A percentile compares a stretch with the other conserved stretches of the same genome.
Conservation (phyloP, 2,329 filamentous ascomycete genomes). For the Remersonia thermophila region DNA sequence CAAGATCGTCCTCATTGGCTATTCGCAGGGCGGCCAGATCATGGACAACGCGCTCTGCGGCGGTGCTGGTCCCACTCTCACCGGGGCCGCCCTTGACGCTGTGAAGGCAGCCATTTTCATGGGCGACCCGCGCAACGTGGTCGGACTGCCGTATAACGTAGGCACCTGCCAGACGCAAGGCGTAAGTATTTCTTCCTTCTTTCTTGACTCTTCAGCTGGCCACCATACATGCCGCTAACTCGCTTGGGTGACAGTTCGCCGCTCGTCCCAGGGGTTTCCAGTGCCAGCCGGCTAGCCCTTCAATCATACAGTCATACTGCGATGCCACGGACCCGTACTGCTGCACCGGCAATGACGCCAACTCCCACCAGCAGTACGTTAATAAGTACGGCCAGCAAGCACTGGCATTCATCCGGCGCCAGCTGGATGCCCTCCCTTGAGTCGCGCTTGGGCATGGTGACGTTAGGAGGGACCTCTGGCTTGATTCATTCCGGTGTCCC, state of each 20-base stretch:
- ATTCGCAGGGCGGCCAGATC: constrained; percentile 53
- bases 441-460: no score
- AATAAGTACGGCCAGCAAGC: constrained; percentile 48
- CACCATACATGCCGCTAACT: no score
- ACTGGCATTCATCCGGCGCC: constrained; percentile 42
- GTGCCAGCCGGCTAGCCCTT: constrained; percentile 36
- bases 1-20: constrained; percentile 48
- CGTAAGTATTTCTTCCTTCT: constrained; percentile 30
- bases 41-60: constrained; percentile 52
- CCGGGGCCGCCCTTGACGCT: constrained; percentile 35
- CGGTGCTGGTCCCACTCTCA: constrained; percentile 37
- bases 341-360: constrained; percentile 49
- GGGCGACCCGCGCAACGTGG: constrained; percentile 47
- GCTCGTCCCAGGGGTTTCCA: constrained; percentile 44
- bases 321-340: constrained; percentile 53
- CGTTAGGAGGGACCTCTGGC: no score
- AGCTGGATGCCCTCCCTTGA: constrained; percentile 16
- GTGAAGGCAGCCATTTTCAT: constrained; percentile 55
- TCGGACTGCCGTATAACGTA: constrained; percentile 45
- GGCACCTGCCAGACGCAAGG: constrained; percentile 45
- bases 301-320: constrained; percentile 52
- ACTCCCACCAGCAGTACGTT: constrained; percentile 52
- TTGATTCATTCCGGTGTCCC: no score
- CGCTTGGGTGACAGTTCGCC: constrained; percentile 52
- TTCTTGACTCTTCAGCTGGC: no score